Evolutionary conservation across 2,329 filamentous ascomycete genomes (phyloP), one percentile per base, ranked within the genome.

Genomic region (Microcyclosporella mali): DNA sequence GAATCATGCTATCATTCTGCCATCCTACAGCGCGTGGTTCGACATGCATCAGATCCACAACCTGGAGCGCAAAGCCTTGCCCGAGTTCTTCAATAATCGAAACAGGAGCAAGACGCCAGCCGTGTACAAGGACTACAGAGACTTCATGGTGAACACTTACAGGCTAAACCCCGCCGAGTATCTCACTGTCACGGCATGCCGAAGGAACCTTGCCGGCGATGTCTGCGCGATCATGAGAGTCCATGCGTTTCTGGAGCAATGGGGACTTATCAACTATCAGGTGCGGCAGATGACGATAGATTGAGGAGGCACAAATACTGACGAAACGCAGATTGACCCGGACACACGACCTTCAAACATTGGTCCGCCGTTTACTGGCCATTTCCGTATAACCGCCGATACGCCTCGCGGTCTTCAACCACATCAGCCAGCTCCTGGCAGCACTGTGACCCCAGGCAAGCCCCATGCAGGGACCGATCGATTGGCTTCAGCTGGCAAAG

Each of bases 71-170:
- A 98, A 95, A 68, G 88, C 88, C 6, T 76, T 98, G 54, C 88
- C 90, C 15, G 92, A 98, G 65, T 98, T 97, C 70, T 98, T 98
- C 78, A 98, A 98, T 71, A 90, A 82, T 66, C 81, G 92, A 47
- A 98, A 98, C 69, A 84, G 92, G 59, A 97, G 92, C 80, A 98
- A 98, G 71, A 98, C 92, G 0, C 85, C 88, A 1, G 83, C 88
- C 37, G 87, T 97, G 16, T 98, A 98, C 73, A 97, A 97, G 69
- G 92, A 98, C 63, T 98, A 98, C 68, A 84, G 92, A 56, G 92
- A 98, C 63, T 98, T 98, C 63, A 98, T 98, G 92, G 88, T 98
- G 71, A 98, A 98, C 71, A 97, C 92, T 11, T 98, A 98, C 68
- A 84, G 92, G 29, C 72, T 98, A 43, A 98, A 97, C 63, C 92